phyloP scores from a whole-genome alignment of 805 yeast genomes.

The Candida glaebosa region DNA sequence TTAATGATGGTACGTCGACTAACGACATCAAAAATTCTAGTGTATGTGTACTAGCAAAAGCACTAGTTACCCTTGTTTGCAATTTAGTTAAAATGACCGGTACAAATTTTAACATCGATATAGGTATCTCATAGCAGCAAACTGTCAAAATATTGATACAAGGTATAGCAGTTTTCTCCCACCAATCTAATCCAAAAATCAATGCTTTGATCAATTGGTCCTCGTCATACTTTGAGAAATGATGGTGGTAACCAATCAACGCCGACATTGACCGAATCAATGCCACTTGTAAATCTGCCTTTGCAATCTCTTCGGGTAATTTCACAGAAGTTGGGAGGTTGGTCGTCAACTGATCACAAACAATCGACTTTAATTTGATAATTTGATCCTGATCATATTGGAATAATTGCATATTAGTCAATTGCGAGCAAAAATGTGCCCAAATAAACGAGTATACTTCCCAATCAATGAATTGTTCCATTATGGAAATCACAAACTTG shows the following conservation, averaged over 20 bases:
- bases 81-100: slow-evolving; percentile 67
- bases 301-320: slow-evolving; percentile 43
- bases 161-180: slow-evolving; percentile 78
- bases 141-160: slow-evolving; percentile 71
- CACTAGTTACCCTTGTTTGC: slow-evolving; percentile 70
- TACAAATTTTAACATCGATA: slow-evolving; percentile 64
- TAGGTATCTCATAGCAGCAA: slow-evolving; percentile 79
- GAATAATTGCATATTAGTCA: slow-evolving; percentile 56
- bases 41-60: slow-evolving; percentile 67
- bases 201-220: slow-evolving; percentile 62
- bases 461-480: slow-evolving; percentile 61
- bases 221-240: slow-evolving; percentile 53
- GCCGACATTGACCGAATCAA: slow-evolving; percentile 60
- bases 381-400: slow-evolving; percentile 34
- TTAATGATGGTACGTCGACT: slow-evolving; percentile 60
- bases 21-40: slow-evolving; percentile 70
- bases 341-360: slow-evolving; percentile 59
- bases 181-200: slow-evolving; percentile 59
- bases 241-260: slow-evolving; percentile 55
- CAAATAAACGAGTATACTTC: slow-evolving; percentile 63
- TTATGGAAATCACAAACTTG: slow-evolving; percentile 42
- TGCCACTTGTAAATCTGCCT: slow-evolving; percentile 64
- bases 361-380: slow-evolving; percentile 36
- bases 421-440: slow-evolving; percentile 69
- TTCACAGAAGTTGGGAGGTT: slow-evolving; percentile 41